Evolutionary conservation across 441 rosid species (phyloP), one percentile per base, ranked within the genome.

Genomic region (Eutrema salsugineum): DNA sequence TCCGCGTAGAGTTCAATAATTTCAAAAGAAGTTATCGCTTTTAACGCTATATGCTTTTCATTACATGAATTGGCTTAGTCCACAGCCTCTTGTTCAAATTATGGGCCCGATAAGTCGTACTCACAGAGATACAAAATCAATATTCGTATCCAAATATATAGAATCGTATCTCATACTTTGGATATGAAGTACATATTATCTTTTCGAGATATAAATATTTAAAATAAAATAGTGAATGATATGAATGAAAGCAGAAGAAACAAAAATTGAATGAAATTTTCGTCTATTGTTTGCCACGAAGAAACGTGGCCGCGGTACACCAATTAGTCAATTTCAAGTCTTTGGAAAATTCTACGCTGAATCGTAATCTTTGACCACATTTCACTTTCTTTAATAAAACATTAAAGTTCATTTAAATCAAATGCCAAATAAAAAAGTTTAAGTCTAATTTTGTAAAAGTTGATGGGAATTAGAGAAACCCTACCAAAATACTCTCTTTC

Each of bases 81-180:
- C 49, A 39, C 22, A n/a, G 63, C 50, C 73, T 68, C 24, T 59
- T 49, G 57, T 51, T 60, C 44, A 68, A 61, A 56, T 33, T 63
- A 70, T 70, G 76, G 79, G 62, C 22, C 76, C 76, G 63, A 63
- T 49, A 48, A 39, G 79, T 70, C 75, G 30, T 63, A 70, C 32
- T 76, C 79, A 70, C 55, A 73, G 40, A 33, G 68, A 74, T 68
- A 22, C 65, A 75, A 24, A 53, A 46, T 54, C 42, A 38, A 55
- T 39, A 44, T 58, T 46, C 74, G 59, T 61, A 75, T 75, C 70
- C 63, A 47, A 19, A 19, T 46, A 50, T 47, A 72, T 8, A 43
- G 36, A 68, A 68, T 62, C 75, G 79, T 69, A 68, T 69, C 74
- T 68, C 63, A 50, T 74, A 22, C 67, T 51, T 73, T 66, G 56